Percentiles rank a stretch among this genome's conserved stretches.
Conservation (phyloP, 2,329 filamentous ascomycete genomes). For the Xylaria sp. region DNA sequence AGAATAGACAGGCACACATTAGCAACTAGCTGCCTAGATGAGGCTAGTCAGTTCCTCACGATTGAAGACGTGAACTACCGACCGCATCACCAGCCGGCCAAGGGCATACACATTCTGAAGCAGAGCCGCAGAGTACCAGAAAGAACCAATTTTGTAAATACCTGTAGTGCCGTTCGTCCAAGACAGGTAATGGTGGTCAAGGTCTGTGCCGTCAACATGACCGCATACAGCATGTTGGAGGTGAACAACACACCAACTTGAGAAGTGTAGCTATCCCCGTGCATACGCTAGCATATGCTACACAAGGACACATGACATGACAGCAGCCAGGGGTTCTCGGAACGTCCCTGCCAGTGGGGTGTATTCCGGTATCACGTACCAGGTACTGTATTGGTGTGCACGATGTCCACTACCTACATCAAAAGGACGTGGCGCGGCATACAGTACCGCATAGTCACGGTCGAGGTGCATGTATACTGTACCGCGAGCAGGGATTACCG, state of each 20-base stretch:
- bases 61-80: not conserved
- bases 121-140: constrained; percentile 35
- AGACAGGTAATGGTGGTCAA: constrained; percentile 32
- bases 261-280: constrained; percentile 21
- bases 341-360: constrained; percentile 37
- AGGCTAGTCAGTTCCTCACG: constrained; percentile 13
- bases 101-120: constrained; percentile 19
- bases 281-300: constrained; percentile 33
- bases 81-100: constrained; percentile 18
- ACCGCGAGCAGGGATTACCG: constrained; percentile 25
- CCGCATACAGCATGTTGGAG: constrained; percentile 31
- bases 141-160: constrained; percentile 23
- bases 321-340: constrained; percentile 35
- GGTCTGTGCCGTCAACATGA: constrained; percentile 28
- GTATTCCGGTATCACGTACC: constrained; percentile 28
- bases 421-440: constrained; percentile 9
- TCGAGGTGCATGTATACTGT: constrained; percentile 16
- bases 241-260: constrained; percentile 16
- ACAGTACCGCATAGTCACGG: constrained; percentile 10
- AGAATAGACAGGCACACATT: not conserved
- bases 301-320: constrained; percentile 37
- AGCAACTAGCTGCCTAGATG: not conserved
- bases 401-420: constrained; percentile 13
- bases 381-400: constrained; percentile 1
- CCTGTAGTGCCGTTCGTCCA: constrained; percentile 26